Conservation (phyloP, 2,329 filamentous ascomycete species). For the Pseudocercospora eumusae region DNA sequence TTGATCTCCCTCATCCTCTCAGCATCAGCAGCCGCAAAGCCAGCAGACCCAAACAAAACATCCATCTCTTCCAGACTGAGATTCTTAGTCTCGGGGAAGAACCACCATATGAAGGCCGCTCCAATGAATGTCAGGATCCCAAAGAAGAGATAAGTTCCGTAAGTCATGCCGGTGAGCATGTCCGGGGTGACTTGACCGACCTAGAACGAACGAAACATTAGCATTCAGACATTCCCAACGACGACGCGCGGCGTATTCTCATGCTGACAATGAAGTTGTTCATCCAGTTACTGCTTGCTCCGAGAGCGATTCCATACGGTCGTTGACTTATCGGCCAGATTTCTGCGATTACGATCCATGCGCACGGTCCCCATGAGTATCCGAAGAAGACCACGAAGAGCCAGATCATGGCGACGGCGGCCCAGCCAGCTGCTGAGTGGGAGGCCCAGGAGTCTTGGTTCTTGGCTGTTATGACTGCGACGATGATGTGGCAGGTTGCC, state of each 20-base stretch:
- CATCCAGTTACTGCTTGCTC: constrained; percentile 55
- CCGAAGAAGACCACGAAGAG: constrained; percentile 74
- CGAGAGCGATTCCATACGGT: constrained; percentile 70
- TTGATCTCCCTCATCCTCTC: constrained; percentile 75
- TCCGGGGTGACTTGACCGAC: constrained; percentile 67
- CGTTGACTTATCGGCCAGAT: constrained; percentile 71
- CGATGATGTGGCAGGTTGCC: constrained; percentile 54
- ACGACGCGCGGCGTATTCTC: neutral
- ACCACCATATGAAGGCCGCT: constrained; percentile 56
- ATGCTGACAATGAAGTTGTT: constrained; percentile 33
- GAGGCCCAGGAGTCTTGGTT: constrained; percentile 60
- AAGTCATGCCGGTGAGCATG: constrained; percentile 64
- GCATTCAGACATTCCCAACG: neutral
- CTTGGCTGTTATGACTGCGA: constrained; percentile 62
- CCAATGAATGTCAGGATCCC: constrained; percentile 65
- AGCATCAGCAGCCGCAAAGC: constrained; percentile 65
- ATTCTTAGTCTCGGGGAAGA: constrained; percentile 58
- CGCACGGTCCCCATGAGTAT: constrained; percentile 61
- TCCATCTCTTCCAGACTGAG: constrained; percentile 50
- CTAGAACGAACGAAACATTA: constrained; percentile 51
- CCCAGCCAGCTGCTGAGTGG: constrained; percentile 68
- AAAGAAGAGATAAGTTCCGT: constrained; percentile 73
- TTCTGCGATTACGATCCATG: constrained; percentile 70
- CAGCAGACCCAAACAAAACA: constrained; percentile 49
- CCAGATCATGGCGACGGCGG: constrained; percentile 68